These are phyloP conservation scores for maize (Zea mays) DNA, from an alignment of 176 grass and related monocot species.

Conservation along the genomic window Zm-B73-REFERENCE-NAM-5.0 NC_050096.1:30884001-30884500, in stretches of 20 bases:
- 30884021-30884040: slow-evolving; percentile 55
- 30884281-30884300: neutral
- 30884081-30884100: slow-evolving; percentile 95
- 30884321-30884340: neutral
- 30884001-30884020: slow-evolving; percentile 51
- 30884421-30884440: neutral
- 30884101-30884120: slow-evolving; percentile 59
- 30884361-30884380: neutral
- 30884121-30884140: slow-evolving; percentile 55
- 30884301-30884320: neutral
- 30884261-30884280: neutral
- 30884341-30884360: neutral
- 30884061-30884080: slow-evolving; percentile 60
- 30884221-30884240: neutral
- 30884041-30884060: slow-evolving; percentile 62
- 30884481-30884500: neutral
- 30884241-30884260: neutral
- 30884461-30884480: neutral
- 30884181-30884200: slow-evolving; percentile 31
- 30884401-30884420: slow-evolving; percentile 18
- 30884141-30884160: slow-evolving; percentile 64
- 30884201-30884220: neutral
- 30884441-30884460: neutral
- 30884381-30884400: neutral
- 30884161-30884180: neutral